Evolutionary conservation across 1,284 basidiomycete species (phyloP).

Genomic region (Boletus mariae): DNA sequence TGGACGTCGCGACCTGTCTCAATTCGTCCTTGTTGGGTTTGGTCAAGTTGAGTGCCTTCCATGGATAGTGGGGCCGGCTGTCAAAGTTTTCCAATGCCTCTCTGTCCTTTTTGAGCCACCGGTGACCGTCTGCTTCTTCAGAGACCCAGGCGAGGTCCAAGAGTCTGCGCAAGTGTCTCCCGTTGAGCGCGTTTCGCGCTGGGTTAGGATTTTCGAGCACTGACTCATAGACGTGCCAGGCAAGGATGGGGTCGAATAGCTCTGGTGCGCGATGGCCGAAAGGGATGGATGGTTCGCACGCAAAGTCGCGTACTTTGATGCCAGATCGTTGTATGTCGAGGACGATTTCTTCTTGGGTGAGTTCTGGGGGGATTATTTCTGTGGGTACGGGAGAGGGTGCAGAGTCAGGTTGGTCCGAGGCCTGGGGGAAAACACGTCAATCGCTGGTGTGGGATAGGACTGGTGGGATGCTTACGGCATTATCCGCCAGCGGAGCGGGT

Average conservation of each 20-base stretch:
- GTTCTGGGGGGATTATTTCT: constrained; percentile 37
- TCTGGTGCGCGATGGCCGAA: constrained; percentile 27
- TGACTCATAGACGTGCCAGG: constrained; percentile 31
- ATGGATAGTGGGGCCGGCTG: constrained; percentile 27
- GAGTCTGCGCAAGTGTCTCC: constrained; percentile 45
- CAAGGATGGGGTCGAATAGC: constrained; percentile 41
- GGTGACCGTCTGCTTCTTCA: constrained; percentile 36
- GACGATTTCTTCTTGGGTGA: constrained; percentile 34
- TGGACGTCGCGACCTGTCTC: constrained; percentile 24
- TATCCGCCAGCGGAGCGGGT: constrained; percentile 13
- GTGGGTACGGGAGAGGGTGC: constrained; percentile 39
- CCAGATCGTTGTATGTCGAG: constrained; percentile 34
- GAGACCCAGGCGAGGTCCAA: constrained; percentile 48
- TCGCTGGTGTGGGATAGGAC: neutral
- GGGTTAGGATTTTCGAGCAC: constrained; percentile 30
- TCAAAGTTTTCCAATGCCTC: constrained; percentile 40
- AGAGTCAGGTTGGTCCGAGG: constrained; percentile 16
- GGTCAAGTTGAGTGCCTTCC: constrained; percentile 24
- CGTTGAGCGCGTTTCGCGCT: constrained; percentile 36
- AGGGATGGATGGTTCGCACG: constrained; percentile 26
- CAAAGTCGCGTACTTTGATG: constrained; percentile 54
- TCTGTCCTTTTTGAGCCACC: constrained; percentile 43
- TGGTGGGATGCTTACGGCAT: constrained; percentile 23
- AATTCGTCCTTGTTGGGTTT: constrained; percentile 28
- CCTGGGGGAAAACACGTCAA: constrained; percentile 8